These are phyloP conservation scores for Dunaliella salina DNA, from an alignment of 163 green algal species.

Conservation along the genomic window DNA sequence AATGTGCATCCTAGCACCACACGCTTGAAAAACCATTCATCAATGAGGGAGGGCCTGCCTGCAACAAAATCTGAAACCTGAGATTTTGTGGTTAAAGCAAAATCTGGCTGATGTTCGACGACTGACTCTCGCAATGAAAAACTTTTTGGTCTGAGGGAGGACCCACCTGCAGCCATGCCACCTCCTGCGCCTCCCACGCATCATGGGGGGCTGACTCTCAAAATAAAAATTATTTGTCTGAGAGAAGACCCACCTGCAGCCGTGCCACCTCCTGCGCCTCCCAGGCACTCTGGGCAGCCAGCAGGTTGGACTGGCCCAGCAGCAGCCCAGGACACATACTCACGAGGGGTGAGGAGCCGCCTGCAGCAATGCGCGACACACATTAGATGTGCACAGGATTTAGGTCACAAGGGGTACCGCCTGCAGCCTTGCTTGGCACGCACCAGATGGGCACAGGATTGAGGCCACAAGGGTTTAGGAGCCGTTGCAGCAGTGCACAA, in stretches of 20 bases:
- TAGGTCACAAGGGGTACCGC: not conserved
- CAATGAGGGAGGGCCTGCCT: too few species aligned
- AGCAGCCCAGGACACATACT: constrained; percentile 18
- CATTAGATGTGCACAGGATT: too few species aligned
- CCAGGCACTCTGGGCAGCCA: constrained; percentile 29
- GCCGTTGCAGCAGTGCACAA: not conserved
- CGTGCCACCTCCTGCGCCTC: constrained; percentile 33
- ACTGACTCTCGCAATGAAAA: too few species aligned
- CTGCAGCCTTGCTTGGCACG: not conserved
- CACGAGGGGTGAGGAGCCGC: not conserved
- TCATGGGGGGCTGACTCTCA: too few species aligned
- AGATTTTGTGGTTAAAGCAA: too few species aligned
- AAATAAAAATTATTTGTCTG: too few species aligned
- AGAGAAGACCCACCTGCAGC: constrained; percentile 31
- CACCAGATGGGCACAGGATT: too few species aligned
- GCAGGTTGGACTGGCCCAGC: constrained; percentile 27
- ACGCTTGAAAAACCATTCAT: too few species aligned
- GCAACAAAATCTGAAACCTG: too few species aligned
- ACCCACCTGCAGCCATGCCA: constrained; percentile 29
- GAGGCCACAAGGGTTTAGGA: not conserved
- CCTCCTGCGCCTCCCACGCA: constrained; percentile 36
- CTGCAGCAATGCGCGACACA: not conserved
- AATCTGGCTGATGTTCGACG: too few species aligned
- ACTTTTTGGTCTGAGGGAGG: too few species aligned
- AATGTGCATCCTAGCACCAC: too few species aligned